Evolutionary conservation across 129 eudicot species (phyloP).

Genomic region (Lonicera japonica): DNA sequence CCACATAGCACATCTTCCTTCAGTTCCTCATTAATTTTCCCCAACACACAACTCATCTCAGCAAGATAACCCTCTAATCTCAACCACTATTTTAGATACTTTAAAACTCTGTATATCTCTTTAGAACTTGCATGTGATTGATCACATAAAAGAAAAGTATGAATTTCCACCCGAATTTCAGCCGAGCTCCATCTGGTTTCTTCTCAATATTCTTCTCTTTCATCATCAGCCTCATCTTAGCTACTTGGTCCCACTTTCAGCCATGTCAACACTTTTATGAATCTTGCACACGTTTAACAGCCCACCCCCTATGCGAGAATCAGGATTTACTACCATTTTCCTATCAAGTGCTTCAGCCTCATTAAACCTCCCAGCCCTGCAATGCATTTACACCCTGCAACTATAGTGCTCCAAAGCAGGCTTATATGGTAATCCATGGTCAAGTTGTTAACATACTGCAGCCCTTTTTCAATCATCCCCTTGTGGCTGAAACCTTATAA

Average conservation of each 20-base stretch:
- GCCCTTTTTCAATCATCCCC: constrained; percentile 79
- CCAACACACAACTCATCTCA: neutral
- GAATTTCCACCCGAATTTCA: too few species aligned
- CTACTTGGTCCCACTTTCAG: constrained; percentile 75
- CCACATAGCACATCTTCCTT: neutral
- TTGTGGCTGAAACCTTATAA: constrained; percentile 67
- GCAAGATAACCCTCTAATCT: too few species aligned
- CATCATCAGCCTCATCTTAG: constrained; percentile 63
- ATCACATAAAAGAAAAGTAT: too few species aligned
- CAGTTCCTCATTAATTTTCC: neutral
- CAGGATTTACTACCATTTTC: constrained; percentile 59
- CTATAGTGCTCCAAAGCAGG: constrained; percentile 76
- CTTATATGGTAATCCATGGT: constrained; percentile 34
- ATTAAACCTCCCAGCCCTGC: constrained; percentile 78
- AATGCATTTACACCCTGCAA: constrained; percentile 80
- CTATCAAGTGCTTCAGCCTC: constrained; percentile 66
- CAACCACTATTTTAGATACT: constrained; percentile 53
- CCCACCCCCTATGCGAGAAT: constrained; percentile 65
- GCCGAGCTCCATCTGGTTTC: constrained; percentile 58
- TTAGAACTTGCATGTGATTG: constrained; percentile 48
- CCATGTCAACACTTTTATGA: constrained; percentile 71
- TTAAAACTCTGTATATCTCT: constrained; percentile 66
- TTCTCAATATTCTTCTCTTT: constrained; percentile 60
- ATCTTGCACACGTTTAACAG: constrained; percentile 72
- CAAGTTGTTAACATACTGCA: constrained; percentile 55